These are phyloP conservation scores for Candida maesae DNA, from an alignment of 805 yeast genomes.

Conservation along the genomic window DNA sequence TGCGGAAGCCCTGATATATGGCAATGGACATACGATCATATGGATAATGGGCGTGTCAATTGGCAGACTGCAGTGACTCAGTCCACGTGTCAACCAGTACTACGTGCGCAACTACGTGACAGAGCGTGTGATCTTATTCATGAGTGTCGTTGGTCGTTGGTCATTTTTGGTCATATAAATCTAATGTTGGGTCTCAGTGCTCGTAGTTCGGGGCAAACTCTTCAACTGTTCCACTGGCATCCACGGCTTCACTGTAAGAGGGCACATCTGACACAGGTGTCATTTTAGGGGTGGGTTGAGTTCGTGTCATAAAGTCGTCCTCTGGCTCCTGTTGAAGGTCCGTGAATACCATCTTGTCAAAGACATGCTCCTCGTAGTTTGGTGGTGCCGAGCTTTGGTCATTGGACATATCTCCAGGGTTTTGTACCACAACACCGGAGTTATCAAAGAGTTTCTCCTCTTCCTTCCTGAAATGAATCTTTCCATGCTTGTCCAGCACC, in stretches of 20 bases:
- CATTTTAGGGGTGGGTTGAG: not conserved
- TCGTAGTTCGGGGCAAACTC: constrained; percentile 58
- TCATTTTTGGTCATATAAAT: no score
- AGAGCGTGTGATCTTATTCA: no score
- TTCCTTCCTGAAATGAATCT: constrained; percentile 39
- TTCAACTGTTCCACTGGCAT: constrained; percentile 35
- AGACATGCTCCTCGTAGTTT: constrained; percentile 64
- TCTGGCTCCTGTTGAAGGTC: constrained; percentile 5
- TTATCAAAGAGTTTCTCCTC: constrained; percentile 30
- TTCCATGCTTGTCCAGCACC: constrained; percentile 35
- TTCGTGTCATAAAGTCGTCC: constrained; percentile 1
- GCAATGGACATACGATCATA: no score
- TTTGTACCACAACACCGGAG: constrained; percentile 3
- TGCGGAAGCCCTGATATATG: no score
- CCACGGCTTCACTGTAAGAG: constrained; percentile 68
- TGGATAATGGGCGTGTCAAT: no score
- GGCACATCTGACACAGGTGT: constrained; percentile 59
- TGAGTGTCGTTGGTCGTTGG: no score
- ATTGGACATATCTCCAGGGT: constrained; percentile 28
- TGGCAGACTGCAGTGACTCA: no score
- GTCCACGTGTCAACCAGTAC: no score
- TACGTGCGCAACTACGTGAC: no score
- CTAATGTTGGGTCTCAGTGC: no score
- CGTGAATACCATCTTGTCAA: constrained; percentile 45
- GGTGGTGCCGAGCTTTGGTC: constrained; percentile 66